Percentiles rank a stretch among this genome's conserved stretches.
Evolutionary conservation across 768 basidiomycete genomes (phyloP).

Genomic region (Leccinum fibrillosum): DNA sequence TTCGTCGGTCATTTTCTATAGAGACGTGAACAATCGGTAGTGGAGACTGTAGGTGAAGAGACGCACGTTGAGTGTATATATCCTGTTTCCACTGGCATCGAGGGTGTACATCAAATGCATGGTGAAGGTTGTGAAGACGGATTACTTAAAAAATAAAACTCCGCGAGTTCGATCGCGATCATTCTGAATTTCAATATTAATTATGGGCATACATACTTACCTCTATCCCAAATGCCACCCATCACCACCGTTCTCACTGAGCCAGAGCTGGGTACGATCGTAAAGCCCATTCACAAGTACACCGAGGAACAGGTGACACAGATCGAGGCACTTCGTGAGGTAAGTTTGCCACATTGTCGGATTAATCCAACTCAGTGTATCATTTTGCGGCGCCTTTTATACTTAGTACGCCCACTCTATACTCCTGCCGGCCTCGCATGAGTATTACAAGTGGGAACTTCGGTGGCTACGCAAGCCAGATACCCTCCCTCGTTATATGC

Average conservation of each 20-base stretch:
- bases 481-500: conserved; percentile 70
- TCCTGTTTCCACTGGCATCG: conserved; percentile 70
- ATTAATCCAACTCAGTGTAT: neutral
- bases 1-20: conserved; percentile 77
- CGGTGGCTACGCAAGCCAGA: conserved; percentile 71
- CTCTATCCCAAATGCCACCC: conserved; percentile 32
- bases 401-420: conserved; percentile 53
- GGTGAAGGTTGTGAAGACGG: neutral
- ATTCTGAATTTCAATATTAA: neutral
- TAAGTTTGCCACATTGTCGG: conserved; percentile 24
- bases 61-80: conserved; percentile 90
- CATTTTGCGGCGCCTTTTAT: neutral
- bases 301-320: conserved; percentile 57
- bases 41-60: neutral
- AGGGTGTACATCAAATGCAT: conserved; percentile 99
- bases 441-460: conserved; percentile 74
- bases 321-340: conserved; percentile 62
- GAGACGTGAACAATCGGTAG: conserved; percentile 1
- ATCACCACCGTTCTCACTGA: conserved; percentile 48
- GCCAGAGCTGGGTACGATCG: conserved; percentile 50
- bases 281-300: conserved; percentile 58
- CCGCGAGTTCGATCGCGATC: conserved; percentile 8
- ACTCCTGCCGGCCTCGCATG: conserved; percentile 60
- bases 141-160: conserved; percentile 7
- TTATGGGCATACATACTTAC: neutral